phyloP scores from a whole-genome alignment of 2,329 filamentous ascomycete genomes.

The Ophiostoma sp. region DNA sequence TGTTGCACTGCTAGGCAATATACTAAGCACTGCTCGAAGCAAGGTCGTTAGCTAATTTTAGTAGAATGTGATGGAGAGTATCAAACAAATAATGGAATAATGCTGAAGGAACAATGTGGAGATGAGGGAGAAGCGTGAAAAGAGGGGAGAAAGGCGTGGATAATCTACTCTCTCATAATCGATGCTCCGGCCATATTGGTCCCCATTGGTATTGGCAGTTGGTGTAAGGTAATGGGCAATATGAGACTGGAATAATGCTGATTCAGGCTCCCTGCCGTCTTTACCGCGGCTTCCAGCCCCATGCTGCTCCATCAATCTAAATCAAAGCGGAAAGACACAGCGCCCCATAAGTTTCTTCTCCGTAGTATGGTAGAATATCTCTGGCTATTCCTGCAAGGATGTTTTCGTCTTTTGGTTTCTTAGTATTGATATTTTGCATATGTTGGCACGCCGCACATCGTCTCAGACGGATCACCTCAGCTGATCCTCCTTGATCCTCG shows the following conservation, averaged over 20 bases:
- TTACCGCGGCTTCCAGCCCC: neutral
- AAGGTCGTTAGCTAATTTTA: neutral
- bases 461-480: neutral
- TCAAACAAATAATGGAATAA: slow-evolving; percentile 4
- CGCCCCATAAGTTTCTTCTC: neutral
- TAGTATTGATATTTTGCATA: no score
- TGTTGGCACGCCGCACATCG: neutral
- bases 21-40: neutral
- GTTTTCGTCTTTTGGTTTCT: no score
- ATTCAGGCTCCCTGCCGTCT: slow-evolving; percentile 2
- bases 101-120: slow-evolving; percentile 3
- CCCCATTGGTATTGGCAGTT: neutral
- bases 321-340: slow-evolving; percentile 5
- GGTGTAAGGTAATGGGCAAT: neutral
- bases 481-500: slow-evolving; percentile 9
- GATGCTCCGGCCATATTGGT: neutral
- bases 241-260: neutral
- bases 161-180: neutral
- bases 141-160: neutral
- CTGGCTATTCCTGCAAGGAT: neutral
- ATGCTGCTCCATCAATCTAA: neutral
- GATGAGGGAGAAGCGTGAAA: neutral
- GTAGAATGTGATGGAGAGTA: neutral
- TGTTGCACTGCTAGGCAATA: neutral
- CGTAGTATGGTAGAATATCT: neutral